Conservation (phyloP, 805 yeast species). For the Priceomyces melissophilus region DNA sequence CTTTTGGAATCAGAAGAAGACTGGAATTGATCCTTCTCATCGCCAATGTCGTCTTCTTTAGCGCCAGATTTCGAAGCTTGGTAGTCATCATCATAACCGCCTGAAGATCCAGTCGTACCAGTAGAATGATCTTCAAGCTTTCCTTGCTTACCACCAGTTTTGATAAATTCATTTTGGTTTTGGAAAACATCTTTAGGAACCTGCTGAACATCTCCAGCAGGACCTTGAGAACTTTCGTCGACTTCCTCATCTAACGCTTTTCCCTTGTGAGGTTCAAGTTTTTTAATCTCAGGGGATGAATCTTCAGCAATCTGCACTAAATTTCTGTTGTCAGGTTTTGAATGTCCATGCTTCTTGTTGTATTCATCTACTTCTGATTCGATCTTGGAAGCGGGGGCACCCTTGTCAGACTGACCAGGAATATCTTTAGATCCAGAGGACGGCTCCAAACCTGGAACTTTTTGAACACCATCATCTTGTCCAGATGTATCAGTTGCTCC, state of each 20-base stretch:
- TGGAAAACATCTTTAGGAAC: conserved; percentile 8
- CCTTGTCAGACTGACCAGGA: not conserved
- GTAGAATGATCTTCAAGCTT: conserved; percentile 2
- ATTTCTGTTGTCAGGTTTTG: conserved; percentile 16
- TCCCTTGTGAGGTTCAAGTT: conserved; percentile 13
- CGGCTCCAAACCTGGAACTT: conserved; percentile 17
- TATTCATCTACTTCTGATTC: conserved; percentile 11
- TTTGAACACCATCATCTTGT: conserved; percentile 12
- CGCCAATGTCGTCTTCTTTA: no score
- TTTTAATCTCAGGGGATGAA: conserved; percentile 8
- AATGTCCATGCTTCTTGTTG: conserved; percentile 25
- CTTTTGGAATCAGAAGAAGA: conserved; percentile 3
- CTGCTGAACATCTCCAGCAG: conserved; percentile 11
- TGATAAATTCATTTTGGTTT: conserved; percentile 11
- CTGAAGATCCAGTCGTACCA: not conserved
- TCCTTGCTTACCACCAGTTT: conserved; percentile 15
- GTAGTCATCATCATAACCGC: no score
- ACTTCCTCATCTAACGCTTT: conserved; percentile 4
- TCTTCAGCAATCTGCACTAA: conserved; percentile 28
- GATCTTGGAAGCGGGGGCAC: conserved; percentile 1
- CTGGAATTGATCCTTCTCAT: not conserved
- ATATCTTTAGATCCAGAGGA: conserved; percentile 1
- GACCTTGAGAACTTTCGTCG: not conserved
- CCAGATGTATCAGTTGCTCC: not conserved
- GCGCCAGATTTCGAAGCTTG: no score